A percentile compares a stretch with the other conserved stretches of the same genome.
These are phyloP conservation scores for Phytophthora colocasiae DNA, from an alignment of 352 stramenopile species.

Conservation along the genomic window DNA sequence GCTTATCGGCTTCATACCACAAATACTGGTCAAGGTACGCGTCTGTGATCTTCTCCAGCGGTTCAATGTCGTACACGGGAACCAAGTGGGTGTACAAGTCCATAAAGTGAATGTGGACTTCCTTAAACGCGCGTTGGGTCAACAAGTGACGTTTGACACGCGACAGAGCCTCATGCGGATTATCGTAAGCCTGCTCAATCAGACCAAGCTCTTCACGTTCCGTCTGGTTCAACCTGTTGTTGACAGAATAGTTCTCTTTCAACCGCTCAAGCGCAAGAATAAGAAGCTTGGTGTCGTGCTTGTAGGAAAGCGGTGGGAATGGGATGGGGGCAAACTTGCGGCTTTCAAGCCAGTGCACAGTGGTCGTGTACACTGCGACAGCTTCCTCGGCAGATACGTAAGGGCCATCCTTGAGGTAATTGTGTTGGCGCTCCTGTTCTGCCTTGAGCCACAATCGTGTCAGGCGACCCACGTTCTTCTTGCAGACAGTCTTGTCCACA, in stretches of 20 bases:
- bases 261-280: conserved; percentile 99
- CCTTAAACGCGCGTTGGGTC: conserved; percentile 99
- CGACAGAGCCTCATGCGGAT: conserved; percentile 98
- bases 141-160: conserved; percentile 99
- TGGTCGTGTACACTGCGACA: conserved; percentile 99
- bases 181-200: conserved; percentile 99
- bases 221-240: conserved; percentile 97
- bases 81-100: conserved; percentile 99
- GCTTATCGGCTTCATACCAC: conserved; percentile 99
- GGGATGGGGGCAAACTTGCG: conserved; percentile 99
- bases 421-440: conserved; percentile 99
- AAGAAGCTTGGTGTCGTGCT: conserved; percentile 99
- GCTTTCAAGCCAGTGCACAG: conserved; percentile 99
- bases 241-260: conserved; percentile 99
- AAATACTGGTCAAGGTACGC: conserved; percentile 99
- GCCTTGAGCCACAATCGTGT: conserved; percentile 99
- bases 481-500: conserved; percentile 99
- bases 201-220: conserved; percentile 98
- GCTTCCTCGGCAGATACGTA: conserved; percentile 99
- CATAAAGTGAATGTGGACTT: conserved; percentile 99
- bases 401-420: conserved; percentile 99
- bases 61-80: conserved; percentile 99
- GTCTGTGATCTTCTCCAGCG: conserved; percentile 99
- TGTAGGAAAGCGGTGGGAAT: conserved; percentile 99
- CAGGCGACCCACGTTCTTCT: conserved; percentile 99